Evolutionary conservation across 2,329 filamentous ascomycete species (phyloP).

Genomic region (Pseudogymnoascus sp.): DNA sequence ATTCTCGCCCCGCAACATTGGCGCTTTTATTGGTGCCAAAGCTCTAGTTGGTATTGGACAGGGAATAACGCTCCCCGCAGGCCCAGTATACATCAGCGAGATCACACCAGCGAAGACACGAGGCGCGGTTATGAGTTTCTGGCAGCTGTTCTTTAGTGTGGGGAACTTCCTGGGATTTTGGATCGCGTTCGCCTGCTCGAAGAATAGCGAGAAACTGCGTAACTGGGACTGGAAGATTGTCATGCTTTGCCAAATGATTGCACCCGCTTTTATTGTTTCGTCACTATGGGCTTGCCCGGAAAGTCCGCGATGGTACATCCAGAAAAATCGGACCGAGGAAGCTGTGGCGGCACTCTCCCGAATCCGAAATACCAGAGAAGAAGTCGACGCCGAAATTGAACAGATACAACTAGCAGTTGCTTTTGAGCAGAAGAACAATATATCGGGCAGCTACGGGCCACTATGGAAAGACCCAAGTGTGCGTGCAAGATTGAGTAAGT

Average conservation of each 20-base stretch:
- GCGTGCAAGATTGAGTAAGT: slow-evolving; percentile 40
- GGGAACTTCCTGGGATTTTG: slow-evolving; percentile 49
- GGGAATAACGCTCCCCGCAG: slow-evolving; percentile 45
- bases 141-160: slow-evolving; percentile 50
- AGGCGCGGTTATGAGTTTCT: slow-evolving; percentile 51
- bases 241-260: slow-evolving; percentile 47
- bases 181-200: slow-evolving; percentile 45
- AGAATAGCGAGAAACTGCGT: slow-evolving; percentile 38
- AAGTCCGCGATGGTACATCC: slow-evolving; percentile 48
- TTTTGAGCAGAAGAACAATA: slow-evolving; percentile 46
- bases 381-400: slow-evolving; percentile 46
- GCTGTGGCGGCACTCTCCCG: slow-evolving; percentile 47
- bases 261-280: slow-evolving; percentile 44
- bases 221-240: slow-evolving; percentile 52
- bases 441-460: slow-evolving; percentile 44
- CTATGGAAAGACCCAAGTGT: slow-evolving; percentile 50
- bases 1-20: slow-evolving; percentile 42
- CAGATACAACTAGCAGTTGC: slow-evolving; percentile 47
- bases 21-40: slow-evolving; percentile 45
- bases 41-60: slow-evolving; percentile 48
- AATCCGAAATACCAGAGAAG: slow-evolving; percentile 25
- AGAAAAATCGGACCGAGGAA: slow-evolving; percentile 48
- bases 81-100: slow-evolving; percentile 49
- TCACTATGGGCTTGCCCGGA: slow-evolving; percentile 33
- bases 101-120: slow-evolving; percentile 44